A percentile compares a stretch with the other conserved stretches of the same genome.
These are phyloP conservation scores for Epichloe sylvatica DNA, from an alignment of 2,329 filamentous ascomycete species.

Conservation along the genomic window DNA sequence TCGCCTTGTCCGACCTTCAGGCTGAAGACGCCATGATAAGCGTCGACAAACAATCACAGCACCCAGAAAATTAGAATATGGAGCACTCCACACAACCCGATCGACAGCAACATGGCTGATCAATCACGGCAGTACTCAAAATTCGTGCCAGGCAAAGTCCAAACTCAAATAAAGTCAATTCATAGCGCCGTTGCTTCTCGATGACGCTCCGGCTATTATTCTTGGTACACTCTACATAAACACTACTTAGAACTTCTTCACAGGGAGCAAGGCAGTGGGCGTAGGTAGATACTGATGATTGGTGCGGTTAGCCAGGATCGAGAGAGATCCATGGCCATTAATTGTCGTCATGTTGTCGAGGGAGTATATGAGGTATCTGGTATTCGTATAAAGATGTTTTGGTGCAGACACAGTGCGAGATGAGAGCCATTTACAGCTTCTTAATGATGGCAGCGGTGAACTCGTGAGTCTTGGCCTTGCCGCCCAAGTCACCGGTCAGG, in stretches of 20 bases:
- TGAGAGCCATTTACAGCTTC: constrained; percentile 36
- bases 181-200: constrained; percentile 18
- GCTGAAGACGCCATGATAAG: too few species aligned
- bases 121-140: too few species aligned
- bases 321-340: not conserved
- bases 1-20: too few species aligned
- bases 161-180: not conserved
- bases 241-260: constrained; percentile 11
- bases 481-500: constrained; percentile 89
- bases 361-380: constrained; percentile 1
- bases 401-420: not conserved
- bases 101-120: too few species aligned
- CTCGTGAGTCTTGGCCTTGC: constrained; percentile 90
- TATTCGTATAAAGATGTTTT: not conserved
- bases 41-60: too few species aligned
- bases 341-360: not conserved
- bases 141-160: too few species aligned
- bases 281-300: constrained; percentile 2
- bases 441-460: constrained; percentile 84
- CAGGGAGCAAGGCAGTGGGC: constrained; percentile 4
- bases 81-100: too few species aligned
- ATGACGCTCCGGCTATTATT: constrained; percentile 10
- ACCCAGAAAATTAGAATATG: too few species aligned
- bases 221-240: constrained; percentile 18
- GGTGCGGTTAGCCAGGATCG: not conserved